Conservation (phyloP, 2,329 filamentous ascomycete genomes). For the Chaetomium sp. region DNA sequence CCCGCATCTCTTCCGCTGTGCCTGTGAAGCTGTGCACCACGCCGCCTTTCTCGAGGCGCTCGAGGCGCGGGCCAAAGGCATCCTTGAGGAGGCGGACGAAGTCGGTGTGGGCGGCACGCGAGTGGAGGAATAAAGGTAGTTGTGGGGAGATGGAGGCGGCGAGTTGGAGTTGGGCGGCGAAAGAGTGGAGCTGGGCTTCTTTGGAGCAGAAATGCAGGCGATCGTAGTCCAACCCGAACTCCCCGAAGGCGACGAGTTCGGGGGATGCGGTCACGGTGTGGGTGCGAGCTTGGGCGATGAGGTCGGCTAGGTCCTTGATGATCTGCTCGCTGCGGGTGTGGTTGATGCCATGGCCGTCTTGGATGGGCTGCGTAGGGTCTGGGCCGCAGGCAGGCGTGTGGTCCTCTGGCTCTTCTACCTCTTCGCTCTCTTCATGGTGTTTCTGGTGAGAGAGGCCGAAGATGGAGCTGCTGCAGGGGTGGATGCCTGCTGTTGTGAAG, state of each 20-base stretch:
- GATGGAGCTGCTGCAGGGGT: conserved; percentile 78
- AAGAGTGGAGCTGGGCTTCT: conserved; percentile 75
- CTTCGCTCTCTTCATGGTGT: conserved; percentile 39
- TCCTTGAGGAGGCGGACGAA: conserved; percentile 66
- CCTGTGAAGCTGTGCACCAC: conserved; percentile 96
- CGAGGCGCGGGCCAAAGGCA: conserved; percentile 51
- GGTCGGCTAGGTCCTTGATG: conserved; percentile 53
- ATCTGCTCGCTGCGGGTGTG: conserved; percentile 39
- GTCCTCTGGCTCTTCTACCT: conserved; percentile 31
- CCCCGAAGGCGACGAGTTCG: conserved; percentile 74
- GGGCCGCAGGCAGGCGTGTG: conserved; percentile 50
- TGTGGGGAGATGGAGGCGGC: conserved; percentile 63
- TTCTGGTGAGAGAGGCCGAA: conserved; percentile 55
- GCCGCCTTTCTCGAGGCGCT: conserved; percentile 64
- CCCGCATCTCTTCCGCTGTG: conserved; percentile 73
- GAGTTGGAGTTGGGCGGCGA: conserved; percentile 73
- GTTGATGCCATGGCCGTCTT: conserved; percentile 41
- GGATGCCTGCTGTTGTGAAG: conserved; percentile 87
- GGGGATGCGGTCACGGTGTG: conserved; percentile 31
- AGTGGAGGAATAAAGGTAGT: conserved; percentile 87
- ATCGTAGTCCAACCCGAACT: conserved; percentile 96
- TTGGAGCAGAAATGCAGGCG: conserved; percentile 75
- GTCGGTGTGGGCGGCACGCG: conserved; percentile 76
- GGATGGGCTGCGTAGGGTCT: conserved; percentile 41
- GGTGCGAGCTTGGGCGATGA: conserved; percentile 56